A percentile compares a stretch with the other conserved stretches of the same genome.
Evolutionary conservation across 192 early-diverging fungal species (phyloP).

Genomic region (Entrophospora sp.): DNA sequence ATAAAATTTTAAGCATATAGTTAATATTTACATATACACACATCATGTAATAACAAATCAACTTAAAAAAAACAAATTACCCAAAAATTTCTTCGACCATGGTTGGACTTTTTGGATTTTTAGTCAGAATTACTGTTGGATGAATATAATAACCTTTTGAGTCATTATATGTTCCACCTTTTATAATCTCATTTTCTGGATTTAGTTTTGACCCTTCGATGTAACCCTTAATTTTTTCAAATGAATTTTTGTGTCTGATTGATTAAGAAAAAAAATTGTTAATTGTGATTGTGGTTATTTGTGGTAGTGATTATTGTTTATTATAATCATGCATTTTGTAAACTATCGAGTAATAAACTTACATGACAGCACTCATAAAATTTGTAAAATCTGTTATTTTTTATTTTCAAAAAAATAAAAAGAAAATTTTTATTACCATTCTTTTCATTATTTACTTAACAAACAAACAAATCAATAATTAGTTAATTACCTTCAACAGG

Average conservation of each 20-base stretch:
- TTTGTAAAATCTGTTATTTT: constrained; percentile 76
- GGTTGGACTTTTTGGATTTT: constrained; percentile 70
- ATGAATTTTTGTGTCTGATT: constrained; percentile 44
- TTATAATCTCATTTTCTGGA: constrained; percentile 71
- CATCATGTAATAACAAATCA: background rate
- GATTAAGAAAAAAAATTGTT: background rate
- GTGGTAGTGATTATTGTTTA: too few species aligned
- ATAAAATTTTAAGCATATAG: background rate
- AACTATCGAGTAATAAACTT: constrained; percentile 38
- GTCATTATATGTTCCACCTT: constrained; percentile 84
- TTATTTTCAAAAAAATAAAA: too few species aligned
- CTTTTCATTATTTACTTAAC: too few species aligned
- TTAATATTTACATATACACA: too few species aligned
- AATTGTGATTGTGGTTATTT: too few species aligned
- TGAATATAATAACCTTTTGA: constrained; percentile 81
- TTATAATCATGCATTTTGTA: too few species aligned
- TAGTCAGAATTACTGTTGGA: constrained; percentile 85
- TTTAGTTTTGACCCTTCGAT: constrained; percentile 69
- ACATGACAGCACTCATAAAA: constrained; percentile 87
- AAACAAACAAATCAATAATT: too few species aligned
- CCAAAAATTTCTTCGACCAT: constrained; percentile 96
- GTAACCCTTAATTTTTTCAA: constrained; percentile 87
- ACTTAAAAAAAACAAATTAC: background rate
- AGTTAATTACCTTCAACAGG: constrained; percentile 59
- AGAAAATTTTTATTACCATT: too few species aligned